A percentile compares a stretch with the other conserved stretches of the same genome.
phyloP scores from a whole-genome alignment of 2,329 filamentous ascomycete genomes.

The Scortechinia acanthostroma region DNA sequence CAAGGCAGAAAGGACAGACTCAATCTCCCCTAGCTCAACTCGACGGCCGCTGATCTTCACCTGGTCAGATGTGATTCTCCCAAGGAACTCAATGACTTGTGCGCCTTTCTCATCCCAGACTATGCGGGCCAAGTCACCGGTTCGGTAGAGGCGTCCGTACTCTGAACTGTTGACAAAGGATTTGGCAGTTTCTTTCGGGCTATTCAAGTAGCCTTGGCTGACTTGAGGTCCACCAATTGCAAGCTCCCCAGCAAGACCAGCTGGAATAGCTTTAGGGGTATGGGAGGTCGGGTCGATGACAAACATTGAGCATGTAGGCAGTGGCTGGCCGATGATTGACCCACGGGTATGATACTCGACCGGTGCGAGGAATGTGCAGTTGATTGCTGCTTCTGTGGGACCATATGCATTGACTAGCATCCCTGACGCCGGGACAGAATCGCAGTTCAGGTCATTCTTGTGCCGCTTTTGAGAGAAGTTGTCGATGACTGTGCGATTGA shows the following conservation, averaged over 20 bases:
- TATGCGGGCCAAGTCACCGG: conserved; percentile 9
- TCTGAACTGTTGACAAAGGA: conserved; percentile 6
- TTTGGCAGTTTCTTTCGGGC: conserved; percentile 5
- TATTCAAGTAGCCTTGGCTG: conserved; percentile 7
- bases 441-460: conserved; percentile 3
- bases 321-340: conserved; percentile 22
- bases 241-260: conserved; percentile 10
- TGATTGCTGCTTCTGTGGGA: conserved; percentile 15
- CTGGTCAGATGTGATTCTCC: conserved; percentile 8
- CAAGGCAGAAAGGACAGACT: conserved; percentile 8
- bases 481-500: conserved; percentile 19
- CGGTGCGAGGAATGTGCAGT: conserved; percentile 10
- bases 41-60: conserved; percentile 8
- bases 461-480: conserved; percentile 16
- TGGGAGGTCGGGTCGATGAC: conserved; percentile 12
- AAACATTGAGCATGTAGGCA: conserved; percentile 21
- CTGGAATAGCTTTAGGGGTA: conserved; percentile 5
- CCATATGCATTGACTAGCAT: conserved; percentile 12
- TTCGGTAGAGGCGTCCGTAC: conserved; percentile 8
- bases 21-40: conserved; percentile 9
- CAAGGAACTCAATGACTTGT: conserved; percentile 11
- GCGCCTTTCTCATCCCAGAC: conserved; percentile 9
- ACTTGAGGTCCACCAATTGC: conserved; percentile 9
- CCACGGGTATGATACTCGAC: conserved; percentile 13
- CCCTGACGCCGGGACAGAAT: conserved; percentile 3